A percentile compares a stretch with the other conserved stretches of the same genome.
phyloP scores from a whole-genome alignment of 1,284 basidiomycete species.

The Pisolithus thermaeus region DNA sequence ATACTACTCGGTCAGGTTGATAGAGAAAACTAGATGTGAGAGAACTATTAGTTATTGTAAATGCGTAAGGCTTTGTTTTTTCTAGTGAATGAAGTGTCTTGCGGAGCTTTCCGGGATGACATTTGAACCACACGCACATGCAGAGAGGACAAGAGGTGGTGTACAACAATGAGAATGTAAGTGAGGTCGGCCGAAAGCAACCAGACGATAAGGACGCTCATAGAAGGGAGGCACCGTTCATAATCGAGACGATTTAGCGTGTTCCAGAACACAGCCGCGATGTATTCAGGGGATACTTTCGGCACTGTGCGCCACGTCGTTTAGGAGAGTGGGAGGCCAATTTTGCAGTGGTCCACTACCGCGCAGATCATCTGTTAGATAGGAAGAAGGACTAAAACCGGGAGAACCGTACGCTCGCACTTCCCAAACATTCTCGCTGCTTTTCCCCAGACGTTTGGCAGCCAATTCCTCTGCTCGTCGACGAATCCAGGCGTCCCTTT shows the following conservation, averaged over 20 bases:
- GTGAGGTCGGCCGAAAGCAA: no score
- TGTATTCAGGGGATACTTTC: conserved; percentile 20
- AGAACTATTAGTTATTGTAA: no score
- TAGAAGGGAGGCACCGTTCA: no score
- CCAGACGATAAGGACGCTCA: no score
- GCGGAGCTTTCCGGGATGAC: no score
- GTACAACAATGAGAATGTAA: no score
- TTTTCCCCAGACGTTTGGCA: conserved; percentile 60
- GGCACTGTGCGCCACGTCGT: conserved; percentile 15
- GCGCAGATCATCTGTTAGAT: conserved; percentile 1
- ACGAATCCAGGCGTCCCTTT: conserved; percentile 78
- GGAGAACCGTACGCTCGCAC: conserved; percentile 53
- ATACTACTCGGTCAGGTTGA: no score
- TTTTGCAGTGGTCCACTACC: conserved; percentile 19
- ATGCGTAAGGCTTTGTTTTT: no score
- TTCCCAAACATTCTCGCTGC: conserved; percentile 94
- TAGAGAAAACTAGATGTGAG: no score
- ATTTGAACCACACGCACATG: neutral
- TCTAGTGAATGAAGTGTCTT: no score
- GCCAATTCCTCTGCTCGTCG: conserved; percentile 93
- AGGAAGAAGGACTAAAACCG: neutral
- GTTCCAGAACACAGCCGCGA: no score
- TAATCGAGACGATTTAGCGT: no score
- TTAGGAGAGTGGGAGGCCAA: conserved; percentile 24
- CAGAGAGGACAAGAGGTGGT: neutral